phyloP scores from a whole-genome alignment of 768 basidiomycete species.

The Tylopilus felleus region DNA sequence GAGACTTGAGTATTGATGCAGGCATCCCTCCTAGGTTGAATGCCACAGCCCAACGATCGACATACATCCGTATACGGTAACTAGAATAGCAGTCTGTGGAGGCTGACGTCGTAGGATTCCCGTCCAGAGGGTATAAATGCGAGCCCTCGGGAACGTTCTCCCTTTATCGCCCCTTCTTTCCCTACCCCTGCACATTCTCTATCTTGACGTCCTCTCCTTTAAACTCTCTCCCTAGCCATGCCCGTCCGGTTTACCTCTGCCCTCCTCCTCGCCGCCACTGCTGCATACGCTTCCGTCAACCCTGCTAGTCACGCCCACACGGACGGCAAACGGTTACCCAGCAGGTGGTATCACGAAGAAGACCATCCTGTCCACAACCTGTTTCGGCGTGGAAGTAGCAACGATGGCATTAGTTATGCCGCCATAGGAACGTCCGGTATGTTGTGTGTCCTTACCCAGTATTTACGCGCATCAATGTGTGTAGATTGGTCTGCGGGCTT shows the following conservation, averaged over 20 bases:
- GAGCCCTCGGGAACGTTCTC: background rate
- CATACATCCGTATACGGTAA: slow-evolving; percentile 11
- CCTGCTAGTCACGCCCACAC: slow-evolving; percentile 18
- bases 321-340: slow-evolving; percentile 23
- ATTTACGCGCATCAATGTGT: background rate
- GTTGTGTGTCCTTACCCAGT: slow-evolving; percentile 13
- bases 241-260: slow-evolving; percentile 20
- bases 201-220: slow-evolving; percentile 36
- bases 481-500: slow-evolving; percentile 63
- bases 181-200: slow-evolving; percentile 15
- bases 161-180: slow-evolving; percentile 7
- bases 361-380: slow-evolving; percentile 60
- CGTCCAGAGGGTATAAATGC: slow-evolving; percentile 24
- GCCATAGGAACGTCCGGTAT: slow-evolving; percentile 59
- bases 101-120: slow-evolving; percentile 28
- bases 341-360: slow-evolving; percentile 57
- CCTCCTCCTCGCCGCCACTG: slow-evolving; percentile 25
- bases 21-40: slow-evolving; percentile 5
- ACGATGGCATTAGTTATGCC: slow-evolving; percentile 50
- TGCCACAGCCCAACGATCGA: slow-evolving; percentile 11
- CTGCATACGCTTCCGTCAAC: slow-evolving; percentile 20
- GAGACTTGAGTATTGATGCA: slow-evolving; percentile 16
- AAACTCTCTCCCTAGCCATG: slow-evolving; percentile 33
- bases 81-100: slow-evolving; percentile 17
- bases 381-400: slow-evolving; percentile 49